Conservation (phyloP, 2,329 filamentous ascomycete genomes). For the Neofusicoccum sp. region DNA sequence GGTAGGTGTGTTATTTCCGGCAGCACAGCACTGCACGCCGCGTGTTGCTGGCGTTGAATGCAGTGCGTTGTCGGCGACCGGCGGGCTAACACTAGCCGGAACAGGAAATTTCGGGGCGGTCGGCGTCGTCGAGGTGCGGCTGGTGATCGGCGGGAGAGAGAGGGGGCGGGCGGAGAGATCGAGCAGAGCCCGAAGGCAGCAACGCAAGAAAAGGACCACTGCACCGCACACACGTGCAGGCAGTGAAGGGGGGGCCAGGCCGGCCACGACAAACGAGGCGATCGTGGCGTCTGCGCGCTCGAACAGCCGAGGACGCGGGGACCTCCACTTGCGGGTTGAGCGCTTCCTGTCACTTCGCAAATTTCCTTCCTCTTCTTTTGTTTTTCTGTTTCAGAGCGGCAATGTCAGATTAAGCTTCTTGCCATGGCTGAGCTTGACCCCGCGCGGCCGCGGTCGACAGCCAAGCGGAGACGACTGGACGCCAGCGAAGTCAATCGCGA, state of each 20-base stretch:
- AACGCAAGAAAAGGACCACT: neutral
- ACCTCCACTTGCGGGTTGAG: neutral
- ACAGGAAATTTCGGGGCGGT: conserved; percentile 8
- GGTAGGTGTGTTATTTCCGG: neutral
- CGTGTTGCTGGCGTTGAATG: neutral
- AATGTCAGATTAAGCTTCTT: neutral
- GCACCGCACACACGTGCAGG: too few relatives aligned
- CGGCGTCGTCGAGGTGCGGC: neutral
- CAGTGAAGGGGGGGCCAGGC: neutral
- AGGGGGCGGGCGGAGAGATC: neutral
- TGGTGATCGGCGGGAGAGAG: neutral
- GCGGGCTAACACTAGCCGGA: conserved; percentile 6
- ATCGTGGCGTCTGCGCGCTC: neutral
- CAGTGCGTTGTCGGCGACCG: too few relatives aligned
- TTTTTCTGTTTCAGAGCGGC: neutral
- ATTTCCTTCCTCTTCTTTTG: neutral
- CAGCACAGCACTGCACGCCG: neutral
- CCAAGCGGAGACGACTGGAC: conserved; percentile 10
- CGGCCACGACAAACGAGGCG: conserved; percentile 7
- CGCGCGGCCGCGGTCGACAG: neutral
- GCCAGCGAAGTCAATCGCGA: neutral
- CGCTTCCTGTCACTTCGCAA: neutral
- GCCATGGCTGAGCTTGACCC: neutral
- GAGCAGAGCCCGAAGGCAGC: too few relatives aligned
- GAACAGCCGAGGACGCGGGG: conserved; percentile 10